Evolutionary conservation across 495 filamentous ascomycete species (phyloP), one percentile per base, ranked within the genome.

Genomic region (Clavariopsis aquatica): DNA sequence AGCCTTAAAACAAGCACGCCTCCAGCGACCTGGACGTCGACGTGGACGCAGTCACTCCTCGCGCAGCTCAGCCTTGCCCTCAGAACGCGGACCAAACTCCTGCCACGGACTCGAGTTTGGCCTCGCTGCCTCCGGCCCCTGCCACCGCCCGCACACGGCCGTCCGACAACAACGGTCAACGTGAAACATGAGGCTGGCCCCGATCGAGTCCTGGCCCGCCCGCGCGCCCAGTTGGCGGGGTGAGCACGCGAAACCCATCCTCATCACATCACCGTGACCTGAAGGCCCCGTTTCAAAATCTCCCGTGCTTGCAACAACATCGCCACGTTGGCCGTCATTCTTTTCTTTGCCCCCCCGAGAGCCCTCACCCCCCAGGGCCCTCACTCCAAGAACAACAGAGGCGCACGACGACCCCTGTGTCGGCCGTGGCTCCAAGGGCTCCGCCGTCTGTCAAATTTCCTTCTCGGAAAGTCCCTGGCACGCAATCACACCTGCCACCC

Each of bases 151-250:
- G 17, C 24, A 55, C 31, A 45, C n/a, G 52, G 53, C 22, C 45
- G 62, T 60, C 62, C 62, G 62, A 65, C 62, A 55, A 41, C 62
- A 53, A 22, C 15, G 41, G 26, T 17, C 17, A 55, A 53, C 43
- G 28, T 66, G 64, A 66, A 66, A 66, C 64, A 64, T 56, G 55
- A 46, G 49, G 49, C 59, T 54, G 49, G n/a, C 34, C 59, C 29
- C 23, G 31, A 52, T 12, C 24, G 19, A 15, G 47, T 13, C 49
- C 20, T 19, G 34, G 34, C 51, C 36, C 51, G 5, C 5, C 6
- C 4, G 13, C 60, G 12, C 31, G 31, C 38, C 46, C 38, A 28
- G 62, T 65, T 65, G 62, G 62, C 62, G 46, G 49, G 56, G 64
- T 41, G 62, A 52, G 47, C 52, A 26, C 9, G 23, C 60, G 60